A percentile compares a stretch with the other conserved stretches of the same genome.
phyloP scores from a whole-genome alignment of 257 asterid genomes.

The Haberlea rhodopensis region DNA sequence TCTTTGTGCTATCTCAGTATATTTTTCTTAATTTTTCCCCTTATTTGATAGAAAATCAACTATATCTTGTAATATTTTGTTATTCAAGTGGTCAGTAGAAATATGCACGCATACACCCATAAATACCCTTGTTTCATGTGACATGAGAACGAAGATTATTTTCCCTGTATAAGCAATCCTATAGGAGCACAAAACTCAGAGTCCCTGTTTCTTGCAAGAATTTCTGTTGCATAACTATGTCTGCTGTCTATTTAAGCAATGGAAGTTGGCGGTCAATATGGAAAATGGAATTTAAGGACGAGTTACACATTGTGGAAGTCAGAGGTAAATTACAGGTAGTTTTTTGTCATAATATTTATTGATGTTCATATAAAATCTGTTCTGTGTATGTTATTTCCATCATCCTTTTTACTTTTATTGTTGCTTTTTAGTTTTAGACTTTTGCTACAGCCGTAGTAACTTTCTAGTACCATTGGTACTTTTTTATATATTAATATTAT shows the following conservation, averaged over 20 bases:
- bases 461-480: no score
- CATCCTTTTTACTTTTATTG: constrained; percentile 5
- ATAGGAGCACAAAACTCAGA: constrained; percentile 7
- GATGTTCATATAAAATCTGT: constrained; percentile 12
- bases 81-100: no score
- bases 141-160: neutral
- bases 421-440: no score
- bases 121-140: no score
- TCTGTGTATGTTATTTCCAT: constrained; percentile 2
- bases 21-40: no score
- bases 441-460: no score
- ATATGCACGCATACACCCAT: no score
- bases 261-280: constrained; percentile 96
- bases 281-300: constrained; percentile 74
- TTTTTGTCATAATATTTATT: constrained; percentile 24
- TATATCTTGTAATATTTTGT: no score
- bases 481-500: no score
- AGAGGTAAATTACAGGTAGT: constrained; percentile 77
- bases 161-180: constrained; percentile 20
- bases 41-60: no score
- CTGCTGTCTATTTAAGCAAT: constrained; percentile 49
- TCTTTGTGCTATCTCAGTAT: no score
- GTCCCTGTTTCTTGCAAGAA: constrained; percentile 22
- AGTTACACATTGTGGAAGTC: constrained; percentile 67
- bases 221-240: constrained; percentile 23